Evolutionary conservation across 345 rosid genomes (phyloP).

Genomic region (Corchorus capsularis): DNA sequence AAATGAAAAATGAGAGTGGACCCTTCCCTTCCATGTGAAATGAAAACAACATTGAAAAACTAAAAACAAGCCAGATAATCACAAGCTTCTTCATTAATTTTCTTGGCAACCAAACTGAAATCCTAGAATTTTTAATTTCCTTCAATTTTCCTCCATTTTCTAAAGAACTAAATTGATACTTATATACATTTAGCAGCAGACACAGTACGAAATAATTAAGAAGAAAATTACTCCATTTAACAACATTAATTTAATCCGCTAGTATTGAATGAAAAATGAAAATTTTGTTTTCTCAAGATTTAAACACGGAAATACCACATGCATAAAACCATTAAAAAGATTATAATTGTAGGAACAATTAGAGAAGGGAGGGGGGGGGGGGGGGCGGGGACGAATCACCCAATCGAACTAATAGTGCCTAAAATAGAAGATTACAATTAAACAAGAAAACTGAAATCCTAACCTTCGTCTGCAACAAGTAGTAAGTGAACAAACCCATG

Average conservation of each 20-base stretch:
- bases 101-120: no score
- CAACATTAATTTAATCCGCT: not conserved
- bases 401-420: not conserved
- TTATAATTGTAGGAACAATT: not conserved
- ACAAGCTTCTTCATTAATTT: no score
- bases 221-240: not conserved
- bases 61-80: no score
- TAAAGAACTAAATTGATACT: not conserved
- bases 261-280: no score
- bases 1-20: no score
- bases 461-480: no score
- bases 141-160: not conserved
- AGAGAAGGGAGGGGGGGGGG: not conserved
- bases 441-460: no score
- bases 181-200: no score
- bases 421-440: not conserved
- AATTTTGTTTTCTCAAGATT: not conserved
- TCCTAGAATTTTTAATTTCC: not conserved
- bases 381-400: not conserved
- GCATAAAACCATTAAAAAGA: not conserved
- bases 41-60: no score
- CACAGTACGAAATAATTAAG: not conserved
- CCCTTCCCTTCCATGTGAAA: no score
- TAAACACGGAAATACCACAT: not conserved
- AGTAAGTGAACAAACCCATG: no score